Percentiles rank a stretch among this genome's conserved stretches.
Conservation (phyloP, 2,329 filamentous ascomycete genomes). For the Neonectria sp. region DNA sequence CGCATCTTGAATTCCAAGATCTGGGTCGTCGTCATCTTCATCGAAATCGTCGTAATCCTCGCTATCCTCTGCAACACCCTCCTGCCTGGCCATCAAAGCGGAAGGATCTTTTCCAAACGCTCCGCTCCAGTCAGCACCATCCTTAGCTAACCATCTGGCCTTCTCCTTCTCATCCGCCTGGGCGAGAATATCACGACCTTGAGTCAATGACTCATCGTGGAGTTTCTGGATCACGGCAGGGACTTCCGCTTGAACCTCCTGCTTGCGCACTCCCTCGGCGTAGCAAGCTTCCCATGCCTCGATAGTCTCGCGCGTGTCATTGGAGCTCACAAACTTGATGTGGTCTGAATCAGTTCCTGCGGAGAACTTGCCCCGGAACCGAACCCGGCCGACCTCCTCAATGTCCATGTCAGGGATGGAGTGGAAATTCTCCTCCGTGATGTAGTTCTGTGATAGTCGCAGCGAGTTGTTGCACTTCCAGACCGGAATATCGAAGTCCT, state of each 20-base stretch:
- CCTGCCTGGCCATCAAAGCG: conserved; percentile 56
- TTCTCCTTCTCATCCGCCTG: conserved; percentile 80
- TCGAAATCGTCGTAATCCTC: conserved; percentile 60
- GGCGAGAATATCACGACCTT: conserved; percentile 86
- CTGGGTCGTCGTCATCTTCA: conserved; percentile 58
- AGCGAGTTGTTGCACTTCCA: conserved; percentile 85
- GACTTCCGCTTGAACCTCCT: conserved; percentile 80
- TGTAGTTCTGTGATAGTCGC: conserved; percentile 91
- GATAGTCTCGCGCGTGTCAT: conserved; percentile 91
- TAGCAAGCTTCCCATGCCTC: conserved; percentile 96
- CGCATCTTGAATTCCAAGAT: conserved; percentile 74
- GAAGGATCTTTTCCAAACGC: conserved; percentile 86
- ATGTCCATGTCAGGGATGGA: conserved; percentile 82
- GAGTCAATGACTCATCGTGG: conserved; percentile 84
- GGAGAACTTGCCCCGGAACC: conserved; percentile 87
- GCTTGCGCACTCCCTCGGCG: conserved; percentile 85
- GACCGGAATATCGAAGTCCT: conserved; percentile 88
- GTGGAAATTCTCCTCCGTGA: conserved; percentile 83
- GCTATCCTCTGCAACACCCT: conserved; percentile 50
- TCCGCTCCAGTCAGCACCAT: conserved; percentile 88
- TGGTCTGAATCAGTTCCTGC: conserved; percentile 92
- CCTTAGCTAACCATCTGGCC: conserved; percentile 82
- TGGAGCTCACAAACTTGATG: conserved; percentile 85
- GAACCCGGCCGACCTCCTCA: conserved; percentile 84
- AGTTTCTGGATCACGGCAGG: conserved; percentile 80